Base-by-base conservation (phyloP, 164 flowering plant genomes). In the Akebia trifoliata region DNA sequence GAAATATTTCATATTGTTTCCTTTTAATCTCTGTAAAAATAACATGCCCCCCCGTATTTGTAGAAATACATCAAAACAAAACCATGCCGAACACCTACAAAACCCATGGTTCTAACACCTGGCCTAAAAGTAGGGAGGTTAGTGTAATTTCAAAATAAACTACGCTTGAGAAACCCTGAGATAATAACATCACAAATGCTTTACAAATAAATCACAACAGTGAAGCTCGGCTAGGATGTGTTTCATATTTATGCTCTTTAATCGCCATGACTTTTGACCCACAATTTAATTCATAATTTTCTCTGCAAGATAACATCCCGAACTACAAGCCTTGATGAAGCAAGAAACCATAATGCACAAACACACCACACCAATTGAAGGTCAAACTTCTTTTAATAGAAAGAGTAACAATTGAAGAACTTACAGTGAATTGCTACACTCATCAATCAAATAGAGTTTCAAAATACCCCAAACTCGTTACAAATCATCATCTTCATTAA, bases 401-500 rank as follows among this genome's bases (percentile, higher is more conserved):
- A 20, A 2, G 25, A 20, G 25, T 8, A 44, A 20, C 2, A 44
- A 21, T 20, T 20, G 24, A 44, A 44, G 2, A 22, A 38, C 43
- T 38, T 38, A 38, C 43, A 38, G n/a, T 12, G 1, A 38, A 38
- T 38, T 38, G 14, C n/a, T 12, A 12, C 14, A 38, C 15, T 38
- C 2, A 11, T 44, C 25, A 44, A 20, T 2, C 24, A 20, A n/a
- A n/a, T 21, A 20, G 48, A 10, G 9, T 17, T 24, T 10, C 24
- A 20, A 20, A 43, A 44, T n/a, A n/a, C n/a, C n/a, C n/a, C n/a
- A n/a, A n/a, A n/a, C n/a, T n/a, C n/a, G n/a, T n/a, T n/a, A n/a
- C n/a, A n/a, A n/a, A n/a, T n/a, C n/a, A 44, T 26, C 48, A 44
- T 44, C 48, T 44, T 44, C 48, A 44, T 44, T 26, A 44, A 44